Conservation (phyloP, 2,329 filamentous ascomycete species). For the Microascus cirrosus region DNA sequence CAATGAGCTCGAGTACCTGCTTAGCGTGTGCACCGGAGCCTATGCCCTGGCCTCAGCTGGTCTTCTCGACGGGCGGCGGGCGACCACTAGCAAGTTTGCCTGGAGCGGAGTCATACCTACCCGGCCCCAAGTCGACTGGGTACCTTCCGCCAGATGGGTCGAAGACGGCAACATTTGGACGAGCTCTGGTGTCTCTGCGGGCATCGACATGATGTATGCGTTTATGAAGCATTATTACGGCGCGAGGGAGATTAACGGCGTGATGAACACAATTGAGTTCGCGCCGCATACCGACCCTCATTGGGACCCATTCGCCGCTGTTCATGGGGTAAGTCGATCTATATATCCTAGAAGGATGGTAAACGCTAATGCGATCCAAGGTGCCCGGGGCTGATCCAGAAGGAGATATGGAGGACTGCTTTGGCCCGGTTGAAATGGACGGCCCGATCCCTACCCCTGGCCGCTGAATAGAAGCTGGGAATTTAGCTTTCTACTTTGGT, state of each 20-base stretch:
- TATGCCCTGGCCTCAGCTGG: constrained; percentile 42
- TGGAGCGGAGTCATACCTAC: constrained; percentile 19
- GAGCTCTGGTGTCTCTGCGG: constrained; percentile 41
- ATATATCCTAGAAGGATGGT: not conserved
- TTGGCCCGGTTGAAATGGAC: not conserved
- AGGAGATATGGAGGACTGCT: not conserved
- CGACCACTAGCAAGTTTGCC: constrained; percentile 49
- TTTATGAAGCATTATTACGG: constrained; percentile 9
- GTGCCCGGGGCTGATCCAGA: constrained; percentile 1
- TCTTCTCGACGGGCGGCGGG: constrained; percentile 41
- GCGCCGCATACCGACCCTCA: constrained; percentile 8
- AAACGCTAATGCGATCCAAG: not conserved
- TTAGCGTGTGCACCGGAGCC: constrained; percentile 54
- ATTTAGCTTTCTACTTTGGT: too few relatives aligned
- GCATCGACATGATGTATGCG: constrained; percentile 24
- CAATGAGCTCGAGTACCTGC: constrained; percentile 33
- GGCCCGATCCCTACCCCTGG: too few relatives aligned
- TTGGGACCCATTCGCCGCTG: constrained; percentile 14
- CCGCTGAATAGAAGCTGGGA: too few relatives aligned
- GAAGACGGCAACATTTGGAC: constrained; percentile 51
- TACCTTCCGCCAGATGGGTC: constrained; percentile 46
- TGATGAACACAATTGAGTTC: constrained; percentile 13
- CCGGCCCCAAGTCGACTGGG: constrained; percentile 39
- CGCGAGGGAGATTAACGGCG: not conserved
- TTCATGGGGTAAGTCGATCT: constrained; percentile 8